Evolutionary conservation across 2,329 filamentous ascomycete genomes (phyloP), one percentile per base, ranked within the genome.

Genomic region (Botrytis paeoniae): DNA sequence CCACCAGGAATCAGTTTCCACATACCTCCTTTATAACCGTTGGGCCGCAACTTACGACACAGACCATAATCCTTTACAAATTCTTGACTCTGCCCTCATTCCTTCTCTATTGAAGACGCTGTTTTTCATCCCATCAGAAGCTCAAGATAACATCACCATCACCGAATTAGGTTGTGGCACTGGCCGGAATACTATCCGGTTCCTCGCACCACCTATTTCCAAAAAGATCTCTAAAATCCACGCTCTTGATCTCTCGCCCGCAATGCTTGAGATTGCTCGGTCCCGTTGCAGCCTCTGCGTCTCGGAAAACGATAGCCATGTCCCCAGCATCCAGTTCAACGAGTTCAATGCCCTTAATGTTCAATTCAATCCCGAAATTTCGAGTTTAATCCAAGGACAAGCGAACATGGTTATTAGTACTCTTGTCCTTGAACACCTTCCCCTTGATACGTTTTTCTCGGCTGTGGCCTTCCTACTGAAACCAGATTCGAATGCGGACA

Each of bases 51-150:
- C 89, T 61, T 92, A 92, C 81, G 89, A 92, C 80, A 87, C 84
- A 45, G 89, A 92, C 75, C 87, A 87, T 45, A 92, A 92, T 79
- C 89, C 91, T 79, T 84, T 92, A 1, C 89, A 92, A 81, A 85
- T 86, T 1, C 84, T 91, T 29, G 90, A 92, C 78, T 86, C 88
- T 57, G 75, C 85, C 22, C 86, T 90, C 77, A 84, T 92, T 77
- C 78, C 81, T 22, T 77, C 78, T 1, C 78, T 89, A 0, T 83
- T 92, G 0, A 86, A 87, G 0, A 75, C 79, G 0, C 85, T 89
- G 62, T 76, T 89, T 5, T 79, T 18, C 83, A 63, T 74, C 72
- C 59, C 75, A 76, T 54, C 63, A 59, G 16, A 51, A 25, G 22
- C 29, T 51, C 59, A 69, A 54, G 82, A 90, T 22, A 72, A 72